Percentiles rank a stretch among this genome's conserved stretches.
These are phyloP conservation scores for Boletus subparvulus DNA, from an alignment of 768 basidiomycete genomes.

Conservation along the genomic window DNA sequence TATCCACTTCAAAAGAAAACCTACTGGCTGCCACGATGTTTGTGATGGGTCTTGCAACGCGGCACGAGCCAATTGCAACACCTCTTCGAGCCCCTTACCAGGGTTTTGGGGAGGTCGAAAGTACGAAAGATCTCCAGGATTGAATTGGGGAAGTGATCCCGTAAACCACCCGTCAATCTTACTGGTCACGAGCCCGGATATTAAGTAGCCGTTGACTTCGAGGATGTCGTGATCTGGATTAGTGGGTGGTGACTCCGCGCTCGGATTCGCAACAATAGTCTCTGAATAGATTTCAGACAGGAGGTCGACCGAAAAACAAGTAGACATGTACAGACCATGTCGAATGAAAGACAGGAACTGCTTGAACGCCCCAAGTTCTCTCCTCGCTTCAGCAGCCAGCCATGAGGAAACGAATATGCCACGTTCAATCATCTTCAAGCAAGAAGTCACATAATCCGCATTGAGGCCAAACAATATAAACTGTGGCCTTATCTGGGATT, in stretches of 20 bases:
- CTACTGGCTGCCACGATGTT: slow-evolving; percentile 53
- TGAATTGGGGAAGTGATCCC: slow-evolving; percentile 46
- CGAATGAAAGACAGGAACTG: slow-evolving; percentile 80
- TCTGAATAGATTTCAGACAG: slow-evolving; percentile 34
- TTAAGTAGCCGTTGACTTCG: slow-evolving; percentile 79
- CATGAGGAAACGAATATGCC: slow-evolving; percentile 66
- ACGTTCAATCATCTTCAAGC: slow-evolving; percentile 51
- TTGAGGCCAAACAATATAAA: slow-evolving; percentile 57
- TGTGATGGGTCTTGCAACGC: slow-evolving; percentile 48
- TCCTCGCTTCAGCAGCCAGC: slow-evolving; percentile 65
- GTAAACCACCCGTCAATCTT: slow-evolving; percentile 79
- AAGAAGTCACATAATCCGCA: slow-evolving; percentile 48
- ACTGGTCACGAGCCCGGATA: slow-evolving; percentile 65
- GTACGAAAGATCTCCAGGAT: slow-evolving; percentile 32
- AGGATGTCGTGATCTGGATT: slow-evolving; percentile 65
- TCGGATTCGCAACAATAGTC: slow-evolving; percentile 50
- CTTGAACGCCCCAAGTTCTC: slow-evolving; percentile 69
- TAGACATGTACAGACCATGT: slow-evolving; percentile 51
- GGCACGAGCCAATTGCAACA: slow-evolving; percentile 48
- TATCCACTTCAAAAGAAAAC: slow-evolving; percentile 34
- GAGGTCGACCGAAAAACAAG: slow-evolving; percentile 6
- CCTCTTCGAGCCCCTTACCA: slow-evolving; percentile 32
- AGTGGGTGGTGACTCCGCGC: slow-evolving; percentile 45
- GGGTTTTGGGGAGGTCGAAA: slow-evolving; percentile 22
- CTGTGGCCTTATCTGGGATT: slow-evolving; percentile 46